Evolutionary conservation across 345 rosid species (phyloP), one percentile per base, ranked within the genome.

Genomic region (Eucalyptus sp.): DNA sequence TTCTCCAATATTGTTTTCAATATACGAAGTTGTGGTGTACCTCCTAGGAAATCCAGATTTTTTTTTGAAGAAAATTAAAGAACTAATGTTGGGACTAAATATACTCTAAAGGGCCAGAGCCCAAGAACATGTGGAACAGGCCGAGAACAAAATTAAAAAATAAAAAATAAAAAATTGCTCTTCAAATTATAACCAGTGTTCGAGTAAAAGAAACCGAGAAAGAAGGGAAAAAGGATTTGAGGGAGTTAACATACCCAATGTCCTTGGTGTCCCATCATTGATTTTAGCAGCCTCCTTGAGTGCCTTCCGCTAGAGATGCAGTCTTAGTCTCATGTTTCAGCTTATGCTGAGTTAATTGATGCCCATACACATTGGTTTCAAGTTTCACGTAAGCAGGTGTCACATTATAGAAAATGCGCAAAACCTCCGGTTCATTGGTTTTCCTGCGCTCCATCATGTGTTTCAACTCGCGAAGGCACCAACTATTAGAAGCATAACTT

Each of bases 221-320:
- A 58, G n/a, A 58, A 25, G 13, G 64, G 4, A 25, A 58, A 27
- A 58, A 24, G 1, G 64, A 58, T n/a, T 58, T 1, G 15, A 58
- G 13, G 27, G 64, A 58, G n/a, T 10, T 24, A 58, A 58, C 64
- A 58, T 58, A 58, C 64, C 64, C 64, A 10, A 12, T 58, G 64
- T 24, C 29, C n/a, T 58, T 58, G 64, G 64, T 58, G 64, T 58
- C 64, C 14, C n/a, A 25, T 25, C 64, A 15, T 25, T 58, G 64
- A 58, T 58, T 10, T 11, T 10, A 25, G 64, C 4, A 58, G 29
- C 64, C 29, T 25, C 14, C 4, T 25, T 58, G n/a, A 58, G n/a
- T 5, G 64, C 64, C 64, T 25, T 27, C 2, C 0, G n/a, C n/a
- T 0, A 58, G 3, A 5, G n/a, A 1, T 0, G 64, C 64, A 4